Percentiles rank a stretch among this genome's conserved stretches.
Conservation (phyloP, 2,329 filamentous ascomycete species). For the Fusarium heterosporum region DNA sequence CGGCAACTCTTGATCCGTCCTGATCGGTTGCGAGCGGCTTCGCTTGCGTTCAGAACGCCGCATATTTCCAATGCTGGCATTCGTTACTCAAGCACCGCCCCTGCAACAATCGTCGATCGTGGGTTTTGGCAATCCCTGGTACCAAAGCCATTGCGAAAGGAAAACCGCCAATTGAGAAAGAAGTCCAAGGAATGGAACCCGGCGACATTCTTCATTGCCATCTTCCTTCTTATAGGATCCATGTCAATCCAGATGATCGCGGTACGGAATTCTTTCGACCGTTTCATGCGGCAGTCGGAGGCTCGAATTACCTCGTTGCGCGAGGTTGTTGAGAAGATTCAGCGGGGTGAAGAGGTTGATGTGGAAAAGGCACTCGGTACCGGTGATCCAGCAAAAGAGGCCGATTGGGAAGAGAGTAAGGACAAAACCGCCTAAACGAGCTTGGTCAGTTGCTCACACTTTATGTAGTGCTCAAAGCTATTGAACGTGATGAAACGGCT, state of each 20-base stretch:
- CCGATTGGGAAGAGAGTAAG: conserved; percentile 88
- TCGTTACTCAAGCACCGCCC: conserved; percentile 53
- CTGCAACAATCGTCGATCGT: conserved; percentile 65
- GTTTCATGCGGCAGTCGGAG: conserved; percentile 80
- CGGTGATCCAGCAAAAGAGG: conserved; percentile 78
- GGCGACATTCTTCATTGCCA: conserved; percentile 83
- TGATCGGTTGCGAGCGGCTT: conserved; percentile 7
- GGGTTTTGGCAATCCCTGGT: conserved; percentile 78
- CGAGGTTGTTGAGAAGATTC: conserved; percentile 78
- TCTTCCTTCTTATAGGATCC: conserved; percentile 89
- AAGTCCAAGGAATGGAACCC: conserved; percentile 79
- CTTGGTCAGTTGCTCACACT: conserved; percentile 24
- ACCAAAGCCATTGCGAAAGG: conserved; percentile 71
- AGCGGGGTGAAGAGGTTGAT: conserved; percentile 81
- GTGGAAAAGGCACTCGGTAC: conserved; percentile 86
- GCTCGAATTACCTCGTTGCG: conserved; percentile 80
- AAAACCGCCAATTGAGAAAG: conserved; percentile 54
- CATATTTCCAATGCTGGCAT: conserved; percentile 15
- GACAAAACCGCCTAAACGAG: neutral
- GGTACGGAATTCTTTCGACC: conserved; percentile 78
- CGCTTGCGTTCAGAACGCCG: conserved; percentile 6
- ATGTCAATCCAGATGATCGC: conserved; percentile 95
- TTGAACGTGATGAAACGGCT: conserved; percentile 71
- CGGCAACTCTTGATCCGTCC: conserved; percentile 18
- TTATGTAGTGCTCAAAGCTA: conserved; percentile 71